Conservation (phyloP, 1,139 yeast genomes). For the Yamadazyma friedrichii region DNA sequence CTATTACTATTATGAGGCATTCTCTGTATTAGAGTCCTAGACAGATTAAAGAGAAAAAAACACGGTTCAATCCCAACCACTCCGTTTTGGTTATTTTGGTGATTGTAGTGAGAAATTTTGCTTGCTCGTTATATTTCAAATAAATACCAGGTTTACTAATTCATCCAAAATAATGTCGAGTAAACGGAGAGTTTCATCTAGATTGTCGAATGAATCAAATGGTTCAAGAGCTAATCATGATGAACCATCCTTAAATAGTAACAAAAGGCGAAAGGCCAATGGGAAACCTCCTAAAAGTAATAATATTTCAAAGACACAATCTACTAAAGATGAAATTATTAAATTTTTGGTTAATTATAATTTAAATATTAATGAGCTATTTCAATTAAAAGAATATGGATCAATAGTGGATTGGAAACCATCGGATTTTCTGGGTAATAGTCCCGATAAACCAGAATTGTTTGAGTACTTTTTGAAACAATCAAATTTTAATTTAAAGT, state of each 20-base stretch:
- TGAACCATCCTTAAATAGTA: background rate
- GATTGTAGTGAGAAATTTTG: background rate
- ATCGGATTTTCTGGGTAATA: constrained; percentile 33
- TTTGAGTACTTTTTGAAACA: constrained; percentile 34
- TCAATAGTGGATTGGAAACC: constrained; percentile 66
- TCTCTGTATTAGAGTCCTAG: no score
- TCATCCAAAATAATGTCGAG: constrained; percentile 4
- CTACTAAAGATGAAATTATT: constrained; percentile 23
- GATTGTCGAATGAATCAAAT: constrained; percentile 1
- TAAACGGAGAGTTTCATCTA: constrained; percentile 14
- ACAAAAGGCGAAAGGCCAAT: constrained; percentile 13
- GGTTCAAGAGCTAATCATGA: background rate
- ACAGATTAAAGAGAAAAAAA: no score
- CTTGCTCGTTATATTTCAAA: constrained; percentile 5
- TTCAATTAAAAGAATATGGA: constrained; percentile 58
- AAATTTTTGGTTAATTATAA: constrained; percentile 47
- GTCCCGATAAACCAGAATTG: constrained; percentile 30
- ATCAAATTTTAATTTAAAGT: constrained; percentile 27
- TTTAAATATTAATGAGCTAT: constrained; percentile 46
- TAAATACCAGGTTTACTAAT: no score
- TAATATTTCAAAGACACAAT: constrained; percentile 9
- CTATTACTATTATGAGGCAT: no score
- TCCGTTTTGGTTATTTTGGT: background rate
- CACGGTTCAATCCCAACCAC: no score
- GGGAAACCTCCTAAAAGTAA: constrained; percentile 1